Percentiles rank a stretch among this genome's conserved stretches.
These are phyloP conservation scores for Thelonectria blattea DNA, from an alignment of 2,329 filamentous ascomycete species.

Conservation along the genomic window DNA sequence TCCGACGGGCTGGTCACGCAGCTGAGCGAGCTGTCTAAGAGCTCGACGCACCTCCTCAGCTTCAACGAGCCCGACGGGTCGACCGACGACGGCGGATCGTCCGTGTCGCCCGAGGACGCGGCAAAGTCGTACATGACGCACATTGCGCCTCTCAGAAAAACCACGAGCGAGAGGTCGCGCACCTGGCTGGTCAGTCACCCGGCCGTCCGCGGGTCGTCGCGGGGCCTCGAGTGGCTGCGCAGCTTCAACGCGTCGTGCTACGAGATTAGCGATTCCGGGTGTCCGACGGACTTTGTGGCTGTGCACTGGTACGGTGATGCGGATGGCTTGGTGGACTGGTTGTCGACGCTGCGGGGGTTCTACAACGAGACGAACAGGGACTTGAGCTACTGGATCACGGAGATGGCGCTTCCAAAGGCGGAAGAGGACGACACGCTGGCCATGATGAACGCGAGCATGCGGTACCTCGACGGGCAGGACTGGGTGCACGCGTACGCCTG, in stretches of 20 bases:
- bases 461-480: slow-evolving; percentile 42
- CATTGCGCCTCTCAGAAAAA: slow-evolving; percentile 44
- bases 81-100: slow-evolving; percentile 47
- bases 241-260: slow-evolving; percentile 50
- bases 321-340: slow-evolving; percentile 44
- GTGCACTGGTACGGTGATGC: slow-evolving; percentile 51
- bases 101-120: slow-evolving; percentile 47
- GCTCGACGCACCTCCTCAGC: slow-evolving; percentile 47
- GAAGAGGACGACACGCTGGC: slow-evolving; percentile 42
- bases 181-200: slow-evolving; percentile 50
- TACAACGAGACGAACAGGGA: slow-evolving; percentile 40
- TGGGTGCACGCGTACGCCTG: slow-evolving; percentile 48
- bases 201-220: slow-evolving; percentile 47
- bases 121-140: slow-evolving; percentile 46
- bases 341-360: slow-evolving; percentile 44
- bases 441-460: slow-evolving; percentile 50
- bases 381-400: slow-evolving; percentile 46
- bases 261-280: slow-evolving; percentile 45
- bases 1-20: slow-evolving; percentile 35
- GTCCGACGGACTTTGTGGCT: slow-evolving; percentile 49
- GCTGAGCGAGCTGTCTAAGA: slow-evolving; percentile 39
- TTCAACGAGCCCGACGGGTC: slow-evolving; percentile 53
- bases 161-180: slow-evolving; percentile 20
- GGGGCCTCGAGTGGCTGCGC: slow-evolving; percentile 48
- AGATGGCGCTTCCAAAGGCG: slow-evolving; percentile 47